Conservation (phyloP, 2,329 filamentous ascomycete genomes). For the Juglanconis oblonga region DNA sequence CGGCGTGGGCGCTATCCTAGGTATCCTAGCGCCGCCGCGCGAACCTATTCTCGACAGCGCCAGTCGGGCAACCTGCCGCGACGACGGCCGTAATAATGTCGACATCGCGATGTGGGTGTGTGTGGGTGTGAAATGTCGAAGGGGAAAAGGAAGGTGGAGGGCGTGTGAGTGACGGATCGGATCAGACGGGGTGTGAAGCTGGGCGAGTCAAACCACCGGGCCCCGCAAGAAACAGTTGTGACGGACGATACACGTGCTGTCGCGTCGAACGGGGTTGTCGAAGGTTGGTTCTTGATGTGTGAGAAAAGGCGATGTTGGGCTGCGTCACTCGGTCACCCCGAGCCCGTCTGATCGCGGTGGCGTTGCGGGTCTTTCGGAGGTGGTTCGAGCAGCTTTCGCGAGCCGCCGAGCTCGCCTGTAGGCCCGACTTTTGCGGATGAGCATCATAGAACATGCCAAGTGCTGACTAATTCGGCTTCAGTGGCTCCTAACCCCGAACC, state of each 20-base stretch:
- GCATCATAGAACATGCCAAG: constrained; percentile 1
- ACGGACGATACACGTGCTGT: constrained; percentile 15
- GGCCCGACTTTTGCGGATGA: not conserved
- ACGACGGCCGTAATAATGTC: constrained; percentile 28
- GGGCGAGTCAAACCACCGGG: constrained; percentile 5
- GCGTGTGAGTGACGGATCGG: not conserved
- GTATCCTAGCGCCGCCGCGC: constrained; percentile 18
- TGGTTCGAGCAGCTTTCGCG: constrained; percentile 1
- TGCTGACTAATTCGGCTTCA: not conserved
- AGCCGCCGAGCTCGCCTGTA: not conserved
- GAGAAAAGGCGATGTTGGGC: not conserved
- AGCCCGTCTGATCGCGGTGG: not conserved
- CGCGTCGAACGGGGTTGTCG: constrained; percentile 4
- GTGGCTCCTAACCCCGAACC: not conserved
- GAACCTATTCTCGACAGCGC: constrained; percentile 23
- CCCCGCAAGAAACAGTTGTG: constrained; percentile 11
- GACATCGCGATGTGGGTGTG: constrained; percentile 16
- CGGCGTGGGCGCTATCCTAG: constrained; percentile 20
- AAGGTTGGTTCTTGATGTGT: not conserved
- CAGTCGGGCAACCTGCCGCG: constrained; percentile 27
- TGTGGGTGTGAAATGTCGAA: not conserved
- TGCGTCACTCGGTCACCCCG: not conserved
- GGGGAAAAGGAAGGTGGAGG: not conserved
- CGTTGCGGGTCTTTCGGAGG: constrained; percentile 8
- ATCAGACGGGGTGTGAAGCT: constrained; percentile 8